These are phyloP conservation scores for Enterocytospora artemiae DNA, from an alignment of 371 early-diverging fungal genomes.

Conservation along the genomic window DNA sequence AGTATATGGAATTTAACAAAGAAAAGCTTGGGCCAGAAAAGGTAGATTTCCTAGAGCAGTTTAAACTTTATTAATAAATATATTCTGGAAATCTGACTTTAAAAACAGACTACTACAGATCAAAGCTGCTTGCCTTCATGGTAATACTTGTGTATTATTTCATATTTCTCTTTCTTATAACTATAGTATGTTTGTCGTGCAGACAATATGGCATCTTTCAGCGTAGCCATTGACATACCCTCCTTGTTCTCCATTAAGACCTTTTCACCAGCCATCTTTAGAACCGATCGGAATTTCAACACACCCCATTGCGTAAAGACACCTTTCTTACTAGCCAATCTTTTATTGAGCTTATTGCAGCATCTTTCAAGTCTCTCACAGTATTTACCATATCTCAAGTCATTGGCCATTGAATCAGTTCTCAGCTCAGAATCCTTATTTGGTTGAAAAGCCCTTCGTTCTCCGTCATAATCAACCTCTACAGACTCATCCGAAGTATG, in stretches of 20 bases:
- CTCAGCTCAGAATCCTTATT: too few species aligned
- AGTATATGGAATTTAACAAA: neutral
- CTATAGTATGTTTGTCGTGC: neutral
- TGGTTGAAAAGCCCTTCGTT: too few species aligned
- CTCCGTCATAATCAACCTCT: too few species aligned
- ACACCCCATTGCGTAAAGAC: neutral
- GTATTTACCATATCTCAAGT: neutral
- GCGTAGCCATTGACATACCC: neutral
- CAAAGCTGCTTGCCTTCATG: too few species aligned
- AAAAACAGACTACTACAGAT: too few species aligned
- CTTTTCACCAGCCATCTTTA: neutral
- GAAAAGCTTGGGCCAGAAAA: neutral
- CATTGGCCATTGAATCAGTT: too few species aligned
- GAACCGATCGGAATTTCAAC: neutral
- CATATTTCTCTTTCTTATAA: conserved; percentile 4
- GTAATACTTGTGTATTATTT: neutral
- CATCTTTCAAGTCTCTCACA: neutral
- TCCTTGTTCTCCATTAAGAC: neutral
- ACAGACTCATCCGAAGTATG: neutral
- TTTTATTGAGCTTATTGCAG: neutral
- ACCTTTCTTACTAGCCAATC: too few species aligned
- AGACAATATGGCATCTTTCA: neutral
- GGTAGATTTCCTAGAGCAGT: too few species aligned
- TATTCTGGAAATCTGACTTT: too few species aligned
- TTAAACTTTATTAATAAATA: too few species aligned